Conservation (phyloP, 2,329 filamentous ascomycete species). For the Gaeumannomyces sp. region DNA sequence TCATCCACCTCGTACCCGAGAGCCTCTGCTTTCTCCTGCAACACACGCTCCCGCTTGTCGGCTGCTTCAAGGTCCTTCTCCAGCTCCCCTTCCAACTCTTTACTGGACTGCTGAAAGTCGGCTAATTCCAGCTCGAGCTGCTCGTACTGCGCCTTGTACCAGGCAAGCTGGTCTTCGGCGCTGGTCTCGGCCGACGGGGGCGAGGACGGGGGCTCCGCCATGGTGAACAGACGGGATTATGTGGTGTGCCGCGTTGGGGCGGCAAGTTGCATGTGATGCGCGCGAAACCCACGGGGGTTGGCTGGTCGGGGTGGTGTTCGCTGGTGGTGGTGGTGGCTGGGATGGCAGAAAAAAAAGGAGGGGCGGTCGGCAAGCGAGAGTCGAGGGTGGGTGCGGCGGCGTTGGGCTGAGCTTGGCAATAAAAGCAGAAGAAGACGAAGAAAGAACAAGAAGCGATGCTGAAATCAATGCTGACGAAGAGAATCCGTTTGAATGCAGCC, state of each 20-base stretch:
- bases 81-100: constrained; percentile 87
- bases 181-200: constrained; percentile 49
- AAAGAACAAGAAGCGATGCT: neutral
- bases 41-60: constrained; percentile 80
- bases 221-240: constrained; percentile 22
- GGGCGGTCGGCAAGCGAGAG: constrained; percentile 3
- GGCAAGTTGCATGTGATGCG: constrained; percentile 13
- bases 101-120: constrained; percentile 90
- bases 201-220: constrained; percentile 58
- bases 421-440: constrained; percentile 4
- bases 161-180: constrained; percentile 72
- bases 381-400: constrained; percentile 2
- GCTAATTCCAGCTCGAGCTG: constrained; percentile 83
- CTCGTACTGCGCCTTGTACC: constrained; percentile 96
- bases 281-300: neutral
- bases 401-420: neutral
- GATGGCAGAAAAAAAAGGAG: constrained; percentile 5
- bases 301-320: neutral
- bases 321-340: neutral
- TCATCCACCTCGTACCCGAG: constrained; percentile 89
- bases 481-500: constrained; percentile 1
- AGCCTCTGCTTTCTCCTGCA: constrained; percentile 82
- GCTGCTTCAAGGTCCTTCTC: constrained; percentile 95
- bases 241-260: neutral
- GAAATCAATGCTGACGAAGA: neutral